phyloP scores from a whole-genome alignment of 2,329 filamentous ascomycete genomes.

The Ophiocordyceps polyrhachis-furcata region DNA sequence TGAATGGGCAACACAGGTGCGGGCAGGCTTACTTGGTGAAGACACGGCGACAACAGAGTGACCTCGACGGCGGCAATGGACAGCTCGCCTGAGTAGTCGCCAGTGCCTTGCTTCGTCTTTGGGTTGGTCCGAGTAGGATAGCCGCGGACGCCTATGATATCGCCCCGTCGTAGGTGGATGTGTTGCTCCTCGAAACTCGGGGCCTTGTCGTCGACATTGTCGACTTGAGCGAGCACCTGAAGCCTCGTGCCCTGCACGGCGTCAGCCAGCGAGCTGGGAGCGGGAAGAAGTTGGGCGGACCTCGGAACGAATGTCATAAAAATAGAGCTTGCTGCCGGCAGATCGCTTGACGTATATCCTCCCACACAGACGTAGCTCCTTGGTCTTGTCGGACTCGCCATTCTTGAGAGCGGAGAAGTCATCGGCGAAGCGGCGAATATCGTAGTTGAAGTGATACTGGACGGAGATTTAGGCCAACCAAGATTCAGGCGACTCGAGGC shows the following conservation, averaged over 20 bases:
- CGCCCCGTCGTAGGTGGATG: conserved; percentile 71
- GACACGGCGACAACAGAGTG: conserved; percentile 69
- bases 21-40: conserved; percentile 43
- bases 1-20: conserved; percentile 18
- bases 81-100: conserved; percentile 52
- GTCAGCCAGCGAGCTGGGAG: background rate
- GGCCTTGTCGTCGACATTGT: conserved; percentile 50
- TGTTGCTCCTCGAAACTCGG: conserved; percentile 71
- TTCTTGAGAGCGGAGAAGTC: conserved; percentile 71
- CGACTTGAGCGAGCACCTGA: conserved; percentile 82
- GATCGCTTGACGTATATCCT: conserved; percentile 79
- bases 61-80: conserved; percentile 85
- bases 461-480: background rate
- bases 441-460: conserved; percentile 66
- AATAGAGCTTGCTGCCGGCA: conserved; percentile 68
- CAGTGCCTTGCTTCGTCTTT: conserved; percentile 69
- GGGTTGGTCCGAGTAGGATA: conserved; percentile 49
- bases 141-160: conserved; percentile 49
- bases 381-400: conserved; percentile 63
- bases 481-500: too few relatives aligned
- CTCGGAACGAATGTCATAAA: conserved; percentile 50
- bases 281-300: conserved; percentile 4
- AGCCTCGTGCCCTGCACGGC: conserved; percentile 39
- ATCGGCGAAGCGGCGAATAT: conserved; percentile 60
- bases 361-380: conserved; percentile 58